Evolutionary conservation across 2,329 filamentous ascomycete genomes (phyloP), one percentile per base, ranked within the genome.

Genomic region (Aspergillus costaricaensis): DNA sequence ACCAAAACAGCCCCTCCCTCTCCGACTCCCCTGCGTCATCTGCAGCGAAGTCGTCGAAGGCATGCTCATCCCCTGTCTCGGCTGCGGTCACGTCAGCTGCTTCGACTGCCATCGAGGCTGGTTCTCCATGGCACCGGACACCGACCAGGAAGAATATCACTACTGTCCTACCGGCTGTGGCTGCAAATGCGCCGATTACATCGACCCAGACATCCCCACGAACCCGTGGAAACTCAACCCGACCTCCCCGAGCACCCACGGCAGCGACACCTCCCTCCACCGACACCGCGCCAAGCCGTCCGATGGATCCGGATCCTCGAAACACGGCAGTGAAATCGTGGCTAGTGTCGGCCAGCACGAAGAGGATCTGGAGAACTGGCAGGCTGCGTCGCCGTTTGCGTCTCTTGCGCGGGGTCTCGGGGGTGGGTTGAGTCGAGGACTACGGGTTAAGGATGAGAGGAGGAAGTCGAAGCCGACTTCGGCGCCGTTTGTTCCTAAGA

Each of bases 71-170:
- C 80, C 80, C 5, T 82, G 80, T 61, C 69, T 82, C 10, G 73
- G 74, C 49, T 82, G 80, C 65, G 80, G 80, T 17, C 80, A 82
- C 59, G 74, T 81, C 17, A 76, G 75, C 59, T 82, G 80, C 65
- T 77, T 79, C 54, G 67, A 73, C 17, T 82, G 80, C 62, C 79
- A 80, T 51, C 69, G 68, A 43, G 68, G 67, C 43, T 81, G 79
- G 78, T 79, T 81, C 69, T 73, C 65, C 2, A 57, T 60, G 23
- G 49, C 56, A 53, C 39, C 50, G 48, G 61, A 57, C 48, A 47
- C 59, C 50, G 60, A 66, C 19, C 59, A 63, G 12, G 61, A 66
- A n/a, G 61, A 66, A 19, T 64, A 70, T 2, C 69, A 69, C 19
- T 65, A 71, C 44, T 82, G 80, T 58, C 77, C 80, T 6, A 78